Evolutionary conservation across 768 basidiomycete species (phyloP).

Genomic region (Podaxis sp.): DNA sequence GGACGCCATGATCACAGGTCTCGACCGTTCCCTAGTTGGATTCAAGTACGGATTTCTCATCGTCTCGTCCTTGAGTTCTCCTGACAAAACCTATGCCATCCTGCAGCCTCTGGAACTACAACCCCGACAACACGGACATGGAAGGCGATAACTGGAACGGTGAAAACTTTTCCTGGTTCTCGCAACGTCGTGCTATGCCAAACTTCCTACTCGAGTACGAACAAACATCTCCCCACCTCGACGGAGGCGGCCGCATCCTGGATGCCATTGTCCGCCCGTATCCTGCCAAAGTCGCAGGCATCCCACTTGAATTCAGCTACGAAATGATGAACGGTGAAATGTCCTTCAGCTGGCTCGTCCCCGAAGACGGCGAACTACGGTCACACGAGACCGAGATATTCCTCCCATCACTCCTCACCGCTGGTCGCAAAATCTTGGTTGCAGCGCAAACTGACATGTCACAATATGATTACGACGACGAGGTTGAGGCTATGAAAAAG

Average conservation of each 20-base stretch:
- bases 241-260: slow-evolving; percentile 81
- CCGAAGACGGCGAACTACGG: slow-evolving; percentile 6
- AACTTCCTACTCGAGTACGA: slow-evolving; percentile 53
- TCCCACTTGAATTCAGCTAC: slow-evolving; percentile 72
- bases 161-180: slow-evolving; percentile 98
- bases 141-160: slow-evolving; percentile 92
- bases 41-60: slow-evolving; percentile 69
- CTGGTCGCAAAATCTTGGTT: slow-evolving; percentile 53
- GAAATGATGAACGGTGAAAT: slow-evolving; percentile 75
- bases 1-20: slow-evolving; percentile 85
- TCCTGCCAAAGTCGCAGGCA: slow-evolving; percentile 85
- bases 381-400: slow-evolving; percentile 84
- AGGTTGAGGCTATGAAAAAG: not conserved
- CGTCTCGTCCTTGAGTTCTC: not conserved
- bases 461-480: not conserved
- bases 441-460: slow-evolving; percentile 40
- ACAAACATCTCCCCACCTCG: slow-evolving; percentile 68
- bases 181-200: slow-evolving; percentile 55
- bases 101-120: slow-evolving; percentile 90
- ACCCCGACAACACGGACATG: slow-evolving; percentile 78
- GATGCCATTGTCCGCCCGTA: slow-evolving; percentile 86
- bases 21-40: slow-evolving; percentile 75
- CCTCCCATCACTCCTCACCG: slow-evolving; percentile 62
- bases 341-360: slow-evolving; percentile 56
- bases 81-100: not conserved